Percentiles rank a stretch among this genome's conserved stretches.
Evolutionary conservation across 106 monocot genomes (phyloP).

Genomic region (Vanilla planifolia): DNA sequence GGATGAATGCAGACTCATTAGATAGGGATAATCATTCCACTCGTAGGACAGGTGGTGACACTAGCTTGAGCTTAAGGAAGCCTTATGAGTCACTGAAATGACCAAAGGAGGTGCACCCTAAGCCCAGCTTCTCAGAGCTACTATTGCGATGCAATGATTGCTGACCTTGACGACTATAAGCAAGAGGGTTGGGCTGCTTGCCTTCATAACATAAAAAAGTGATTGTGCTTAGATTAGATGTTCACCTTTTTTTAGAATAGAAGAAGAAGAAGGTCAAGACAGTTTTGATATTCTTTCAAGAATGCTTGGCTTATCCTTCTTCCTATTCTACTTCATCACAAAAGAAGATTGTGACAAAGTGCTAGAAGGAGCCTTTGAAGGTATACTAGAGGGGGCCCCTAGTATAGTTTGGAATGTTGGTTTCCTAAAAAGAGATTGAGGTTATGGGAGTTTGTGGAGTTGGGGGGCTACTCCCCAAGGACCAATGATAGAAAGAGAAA

Average conservation of each 20-base stretch:
- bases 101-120: slow-evolving; percentile 6
- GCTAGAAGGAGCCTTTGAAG: slow-evolving; percentile 10
- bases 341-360: slow-evolving; percentile 10
- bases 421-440: slow-evolving; percentile 6
- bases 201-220: slow-evolving; percentile 5
- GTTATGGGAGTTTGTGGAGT: slow-evolving; percentile 10
- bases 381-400: slow-evolving; percentile 1
- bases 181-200: slow-evolving; percentile 12
- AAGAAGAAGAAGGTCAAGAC: slow-evolving; percentile 3
- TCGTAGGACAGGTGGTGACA: neutral
- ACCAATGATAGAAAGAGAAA: slow-evolving; percentile 6
- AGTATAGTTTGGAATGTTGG: slow-evolving; percentile 6
- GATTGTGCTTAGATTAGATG: neutral
- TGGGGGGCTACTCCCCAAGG: neutral
- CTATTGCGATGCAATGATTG: slow-evolving; percentile 8
- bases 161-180: slow-evolving; percentile 5
- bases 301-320: slow-evolving; percentile 1
- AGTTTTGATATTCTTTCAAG: slow-evolving; percentile 2
- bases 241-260: slow-evolving; percentile 8
- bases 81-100: slow-evolving; percentile 11
- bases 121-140: slow-evolving; percentile 14
- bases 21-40: neutral
- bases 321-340: slow-evolving; percentile 4
- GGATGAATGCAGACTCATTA: neutral
- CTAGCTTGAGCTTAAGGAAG: neutral